Evolutionary conservation across 352 stramenopile species (phyloP), one percentile per base, ranked within the genome.

Genomic region (Pythium dissotocum): DNA sequence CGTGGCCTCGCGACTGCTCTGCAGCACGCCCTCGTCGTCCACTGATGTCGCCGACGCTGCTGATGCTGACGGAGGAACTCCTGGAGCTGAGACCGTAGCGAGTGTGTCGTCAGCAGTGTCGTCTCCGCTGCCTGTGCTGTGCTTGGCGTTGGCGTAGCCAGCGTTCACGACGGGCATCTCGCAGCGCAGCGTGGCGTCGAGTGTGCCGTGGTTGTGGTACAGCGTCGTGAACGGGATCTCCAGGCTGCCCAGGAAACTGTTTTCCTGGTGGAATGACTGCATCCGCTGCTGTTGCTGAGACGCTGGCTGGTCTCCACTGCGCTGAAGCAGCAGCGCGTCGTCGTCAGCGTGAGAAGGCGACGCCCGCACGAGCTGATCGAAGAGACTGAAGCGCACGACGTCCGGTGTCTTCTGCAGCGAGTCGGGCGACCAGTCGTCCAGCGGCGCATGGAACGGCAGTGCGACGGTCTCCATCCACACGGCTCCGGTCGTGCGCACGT

Each of bases 391-490:
- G 7, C 80, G 75, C 30, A 98, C 78, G 4, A 83, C 72, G 61
- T 98, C 91, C 18, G 79, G 71, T 7, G 91, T 79, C 24, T 78
- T 80, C 35, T 83, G 70, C 18, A 98, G 82, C 12, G 78, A 79
- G 16, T 80, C 77, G 2, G 89, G 82, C 8, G 78, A 95, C 79
- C 85, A 97, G 68, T 97, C 90, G 61, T 91, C 79, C 38, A 86
- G 76, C 13, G 87, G 87, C 9, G 91, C 79, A 35, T 78, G 78
- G 69, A 98, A 97, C 16, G 95, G 89, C 40, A 98, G 52, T 13
- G 81, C 72, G 9, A 98, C 40, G 7, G 93, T 97, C 72, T 98
- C 87, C 77, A 98, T 98, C 94, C 94, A 98, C 67, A 90, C 78
- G 2, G 93, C 89, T 14, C 85, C 77, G 0, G 74, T 72, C 61